Conservation (phyloP, 2,329 filamentous ascomycete species). For the Botryotinia calthae region DNA sequence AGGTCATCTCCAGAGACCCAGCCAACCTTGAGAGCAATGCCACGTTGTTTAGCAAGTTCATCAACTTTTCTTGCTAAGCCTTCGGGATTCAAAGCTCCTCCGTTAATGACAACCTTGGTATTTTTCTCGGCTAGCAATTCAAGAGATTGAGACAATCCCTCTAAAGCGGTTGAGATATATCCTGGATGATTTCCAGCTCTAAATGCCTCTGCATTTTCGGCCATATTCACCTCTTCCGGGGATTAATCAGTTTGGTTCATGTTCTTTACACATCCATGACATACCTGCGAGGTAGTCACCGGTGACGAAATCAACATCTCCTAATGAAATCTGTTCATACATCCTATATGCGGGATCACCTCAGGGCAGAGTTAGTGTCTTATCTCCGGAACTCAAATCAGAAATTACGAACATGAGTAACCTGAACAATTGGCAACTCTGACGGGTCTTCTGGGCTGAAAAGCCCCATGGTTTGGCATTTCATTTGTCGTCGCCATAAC, state of each 20-base stretch:
- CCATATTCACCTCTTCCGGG: background rate
- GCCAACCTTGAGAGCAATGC: background rate
- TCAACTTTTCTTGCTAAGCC: background rate
- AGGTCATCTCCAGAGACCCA: background rate
- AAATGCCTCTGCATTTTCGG: background rate
- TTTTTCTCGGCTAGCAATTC: background rate
- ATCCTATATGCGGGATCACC: background rate
- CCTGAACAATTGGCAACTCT: background rate
- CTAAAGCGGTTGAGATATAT: background rate
- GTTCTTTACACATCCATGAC: background rate
- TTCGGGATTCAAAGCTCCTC: background rate
- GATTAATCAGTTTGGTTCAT: background rate
- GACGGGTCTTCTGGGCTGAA: background rate
- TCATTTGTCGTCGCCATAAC: background rate
- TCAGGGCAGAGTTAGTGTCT: background rate
- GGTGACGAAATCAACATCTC: background rate
- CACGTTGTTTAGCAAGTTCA: background rate
- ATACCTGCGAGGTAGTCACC: background rate
- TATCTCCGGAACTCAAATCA: background rate
- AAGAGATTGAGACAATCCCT: background rate
- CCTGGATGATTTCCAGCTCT: background rate
- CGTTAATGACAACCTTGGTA: background rate
- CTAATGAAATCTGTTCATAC: background rate
- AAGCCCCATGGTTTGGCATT: background rate
- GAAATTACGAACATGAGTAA: background rate